These are phyloP conservation scores for Sporisorium scitamineum DNA, from an alignment of 1,284 basidiomycete genomes.

Conservation along the genomic window DNA sequence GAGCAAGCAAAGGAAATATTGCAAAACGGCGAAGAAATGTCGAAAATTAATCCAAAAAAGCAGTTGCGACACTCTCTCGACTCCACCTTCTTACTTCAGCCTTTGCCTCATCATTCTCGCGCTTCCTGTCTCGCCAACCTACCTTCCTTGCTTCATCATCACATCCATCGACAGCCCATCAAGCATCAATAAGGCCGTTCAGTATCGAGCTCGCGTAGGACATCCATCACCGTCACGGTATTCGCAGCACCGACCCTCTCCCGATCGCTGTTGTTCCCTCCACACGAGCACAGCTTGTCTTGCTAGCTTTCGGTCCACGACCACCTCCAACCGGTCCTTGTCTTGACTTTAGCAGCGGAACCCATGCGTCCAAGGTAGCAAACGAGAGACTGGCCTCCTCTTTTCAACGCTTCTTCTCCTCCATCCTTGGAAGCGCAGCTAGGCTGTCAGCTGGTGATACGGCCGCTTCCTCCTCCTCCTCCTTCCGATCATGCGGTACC, in stretches of 20 bases:
- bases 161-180: neutral
- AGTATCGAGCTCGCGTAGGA: neutral
- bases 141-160: neutral
- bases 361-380: constrained; percentile 11
- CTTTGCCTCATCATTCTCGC: neutral
- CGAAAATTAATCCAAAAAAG: neutral
- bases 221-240: neutral
- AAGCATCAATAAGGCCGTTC: neutral
- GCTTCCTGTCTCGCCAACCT: neutral
- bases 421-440: neutral
- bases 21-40: constrained; percentile 1
- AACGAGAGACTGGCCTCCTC: neutral
- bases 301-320: neutral
- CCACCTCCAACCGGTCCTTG: neutral
- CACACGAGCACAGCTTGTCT: constrained; percentile 10
- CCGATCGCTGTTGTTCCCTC: neutral
- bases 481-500: constrained; percentile 58
- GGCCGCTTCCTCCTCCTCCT: neutral
- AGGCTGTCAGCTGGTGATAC: constrained; percentile 2
- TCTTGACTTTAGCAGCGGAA: neutral
- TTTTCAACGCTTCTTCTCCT: neutral
- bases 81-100: constrained; percentile 4
- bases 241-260: neutral
- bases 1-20: constrained; percentile 18
- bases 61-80: neutral